A percentile compares a stretch with the other conserved stretches of the same genome.
These are phyloP conservation scores for Schwanniomyces etchellsii DNA, from an alignment of 1,139 yeast species.

Conservation along the genomic window DNA sequence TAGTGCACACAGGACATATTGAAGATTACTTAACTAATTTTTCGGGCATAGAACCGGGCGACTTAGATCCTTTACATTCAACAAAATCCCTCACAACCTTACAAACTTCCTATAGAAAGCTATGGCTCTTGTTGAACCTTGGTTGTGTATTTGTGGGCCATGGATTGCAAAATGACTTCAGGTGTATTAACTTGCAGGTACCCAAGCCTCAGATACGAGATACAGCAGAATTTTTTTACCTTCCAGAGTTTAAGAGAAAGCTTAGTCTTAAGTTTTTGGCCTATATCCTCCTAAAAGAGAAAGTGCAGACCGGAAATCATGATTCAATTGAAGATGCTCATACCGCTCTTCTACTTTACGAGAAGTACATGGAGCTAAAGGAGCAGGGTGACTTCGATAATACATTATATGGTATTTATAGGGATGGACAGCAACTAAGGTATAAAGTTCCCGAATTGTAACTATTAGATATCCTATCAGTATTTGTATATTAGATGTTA, in stretches of 20 bases:
- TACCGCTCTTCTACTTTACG: slow-evolving; percentile 76
- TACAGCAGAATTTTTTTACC: slow-evolving; percentile 75
- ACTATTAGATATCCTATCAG: too few relatives aligned
- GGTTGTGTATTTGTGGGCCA: slow-evolving; percentile 96
- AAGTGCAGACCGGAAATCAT: slow-evolving; percentile 89
- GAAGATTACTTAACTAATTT: slow-evolving; percentile 84
- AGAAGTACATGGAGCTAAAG: slow-evolving; percentile 60
- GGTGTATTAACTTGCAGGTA: slow-evolving; percentile 87
- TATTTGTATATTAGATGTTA: slow-evolving; percentile 4
- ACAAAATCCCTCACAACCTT: slow-evolving; percentile 67
- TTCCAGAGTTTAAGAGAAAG: slow-evolving; percentile 65
- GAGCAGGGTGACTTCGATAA: slow-evolving; percentile 55
- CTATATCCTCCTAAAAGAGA: slow-evolving; percentile 65
- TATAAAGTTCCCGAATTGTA: slow-evolving; percentile 33
- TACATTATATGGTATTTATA: slow-evolving; percentile 60
- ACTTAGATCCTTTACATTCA: slow-evolving; percentile 70
- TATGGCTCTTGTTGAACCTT: slow-evolving; percentile 82
- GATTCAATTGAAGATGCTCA: slow-evolving; percentile 96
- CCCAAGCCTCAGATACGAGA: slow-evolving; percentile 84
- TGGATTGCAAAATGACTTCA: slow-evolving; percentile 84
- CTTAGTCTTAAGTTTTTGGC: slow-evolving; percentile 87
- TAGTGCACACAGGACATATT: slow-evolving; percentile 65
- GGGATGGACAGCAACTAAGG: slow-evolving; percentile 58
- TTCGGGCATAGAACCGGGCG: slow-evolving; percentile 92
- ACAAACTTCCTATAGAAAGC: slow-evolving; percentile 78